These are phyloP conservation scores for Neonectria punicea DNA, from an alignment of 2,329 filamentous ascomycete genomes.

Conservation along the genomic window DNA sequence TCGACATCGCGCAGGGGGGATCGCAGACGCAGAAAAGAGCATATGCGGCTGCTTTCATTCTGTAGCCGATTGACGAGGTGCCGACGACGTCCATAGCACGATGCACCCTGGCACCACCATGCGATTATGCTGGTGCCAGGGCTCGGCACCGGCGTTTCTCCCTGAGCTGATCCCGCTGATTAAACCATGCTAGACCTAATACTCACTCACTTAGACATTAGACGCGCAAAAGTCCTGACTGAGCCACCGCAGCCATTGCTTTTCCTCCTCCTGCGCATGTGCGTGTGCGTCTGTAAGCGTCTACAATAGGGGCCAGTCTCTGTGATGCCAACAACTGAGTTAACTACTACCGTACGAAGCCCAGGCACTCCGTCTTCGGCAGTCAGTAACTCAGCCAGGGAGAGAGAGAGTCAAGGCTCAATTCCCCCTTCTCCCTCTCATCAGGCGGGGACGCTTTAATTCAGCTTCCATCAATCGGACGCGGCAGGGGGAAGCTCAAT, in stretches of 20 bases:
- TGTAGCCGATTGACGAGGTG: slow-evolving; percentile 37
- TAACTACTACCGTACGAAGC: not conserved
- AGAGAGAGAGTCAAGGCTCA: not conserved
- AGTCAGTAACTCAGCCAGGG: not conserved
- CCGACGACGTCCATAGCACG: slow-evolving; percentile 1
- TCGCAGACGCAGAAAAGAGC: not conserved
- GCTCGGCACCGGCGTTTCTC: slow-evolving; percentile 17
- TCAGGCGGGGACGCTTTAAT: slow-evolving; percentile 4
- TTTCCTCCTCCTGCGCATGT: not conserved
- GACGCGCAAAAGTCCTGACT: not conserved
- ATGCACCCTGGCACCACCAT: slow-evolving; percentile 10
- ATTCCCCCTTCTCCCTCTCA: slow-evolving; percentile 2
- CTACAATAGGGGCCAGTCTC: not conserved
- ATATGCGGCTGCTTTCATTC: not conserved
- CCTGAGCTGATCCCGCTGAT: slow-evolving; percentile 21
- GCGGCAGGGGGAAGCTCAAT: slow-evolving; percentile 26
- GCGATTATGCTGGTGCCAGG: slow-evolving; percentile 15
- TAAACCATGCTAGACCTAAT: not conserved
- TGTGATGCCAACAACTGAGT: not conserved
- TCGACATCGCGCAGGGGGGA: not conserved
- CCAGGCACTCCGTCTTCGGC: not conserved
- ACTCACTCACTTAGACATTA: not conserved
- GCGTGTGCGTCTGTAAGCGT: not conserved
- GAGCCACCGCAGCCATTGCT: not conserved
- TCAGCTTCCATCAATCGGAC: slow-evolving; percentile 14